Evolutionary conservation across 176 grass and related monocot species (phyloP).

Genomic region (Dactylis glomerata): DNA sequence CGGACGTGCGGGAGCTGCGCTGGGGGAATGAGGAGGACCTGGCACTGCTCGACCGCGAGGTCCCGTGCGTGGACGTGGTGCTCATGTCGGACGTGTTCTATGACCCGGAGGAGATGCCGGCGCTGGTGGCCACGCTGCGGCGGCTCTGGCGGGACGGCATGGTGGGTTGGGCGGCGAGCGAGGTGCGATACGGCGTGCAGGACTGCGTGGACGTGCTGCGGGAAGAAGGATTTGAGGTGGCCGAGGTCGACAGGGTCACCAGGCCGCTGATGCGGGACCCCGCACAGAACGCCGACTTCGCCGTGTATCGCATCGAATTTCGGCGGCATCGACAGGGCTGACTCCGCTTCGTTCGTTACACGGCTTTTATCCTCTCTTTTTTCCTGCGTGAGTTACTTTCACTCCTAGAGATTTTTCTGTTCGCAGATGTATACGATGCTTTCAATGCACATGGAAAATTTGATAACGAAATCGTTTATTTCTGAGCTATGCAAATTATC

Average conservation of each 20-base stretch:
- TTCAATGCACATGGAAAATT: not conserved
- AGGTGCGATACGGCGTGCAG: conserved; percentile 39
- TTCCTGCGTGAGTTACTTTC: not conserved
- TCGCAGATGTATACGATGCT: not conserved
- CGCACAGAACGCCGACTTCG: conserved; percentile 21
- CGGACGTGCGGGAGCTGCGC: conserved; percentile 50
- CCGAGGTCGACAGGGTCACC: conserved; percentile 26
- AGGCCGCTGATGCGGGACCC: conserved; percentile 28
- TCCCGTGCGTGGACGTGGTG: conserved; percentile 33
- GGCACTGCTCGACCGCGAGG: not conserved
- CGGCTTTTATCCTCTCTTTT: not conserved
- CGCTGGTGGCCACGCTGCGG: conserved; percentile 40
- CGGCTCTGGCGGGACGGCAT: conserved; percentile 25
- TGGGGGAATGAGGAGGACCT: conserved; percentile 25
- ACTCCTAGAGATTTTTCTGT: not conserved
- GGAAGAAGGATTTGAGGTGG: conserved; percentile 43
- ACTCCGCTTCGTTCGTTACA: not conserved
- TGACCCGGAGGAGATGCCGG: conserved; percentile 52
- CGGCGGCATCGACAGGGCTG: not conserved
- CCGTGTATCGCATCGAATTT: conserved; percentile 27
- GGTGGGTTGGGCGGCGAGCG: conserved; percentile 41
- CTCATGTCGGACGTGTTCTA: conserved; percentile 78
- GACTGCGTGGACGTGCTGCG: conserved; percentile 48
- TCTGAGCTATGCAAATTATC: no score
- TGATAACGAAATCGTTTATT: not conserved